Evolutionary conservation across 2,329 filamentous ascomycete genomes (phyloP).

Genomic region (Colletotrichum siamense): DNA sequence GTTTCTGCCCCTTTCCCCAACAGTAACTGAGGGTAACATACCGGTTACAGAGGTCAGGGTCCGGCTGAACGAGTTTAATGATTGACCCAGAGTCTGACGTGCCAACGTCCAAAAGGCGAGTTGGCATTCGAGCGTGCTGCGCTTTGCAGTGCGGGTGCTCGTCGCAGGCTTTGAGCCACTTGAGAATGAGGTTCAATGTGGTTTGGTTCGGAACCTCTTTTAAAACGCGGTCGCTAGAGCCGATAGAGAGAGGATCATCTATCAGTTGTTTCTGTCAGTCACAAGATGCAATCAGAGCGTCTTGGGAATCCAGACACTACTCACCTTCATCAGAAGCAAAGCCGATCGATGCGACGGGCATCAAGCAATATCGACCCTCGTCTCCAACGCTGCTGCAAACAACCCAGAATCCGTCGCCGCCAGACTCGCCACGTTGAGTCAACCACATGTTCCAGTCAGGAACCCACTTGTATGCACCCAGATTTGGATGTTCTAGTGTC

Average conservation of each 20-base stretch:
- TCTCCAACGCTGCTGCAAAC: background rate
- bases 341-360: background rate
- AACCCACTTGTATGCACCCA: background rate
- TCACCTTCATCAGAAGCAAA: slow-evolving; percentile 5
- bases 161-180: slow-evolving; percentile 8
- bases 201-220: background rate
- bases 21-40: slow-evolving; percentile 14
- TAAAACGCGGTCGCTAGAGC: background rate
- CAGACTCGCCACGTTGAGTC: background rate
- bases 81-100: background rate
- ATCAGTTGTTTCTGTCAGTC: background rate
- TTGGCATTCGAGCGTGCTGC: background rate
- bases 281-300: background rate
- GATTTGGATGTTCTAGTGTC: background rate
- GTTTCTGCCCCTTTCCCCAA: background rate
- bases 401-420: slow-evolving; percentile 9
- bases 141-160: background rate
- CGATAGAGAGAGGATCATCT: background rate
- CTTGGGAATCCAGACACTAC: background rate
- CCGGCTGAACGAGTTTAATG: slow-evolving; percentile 5
- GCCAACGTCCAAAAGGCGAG: background rate
- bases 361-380: background rate
- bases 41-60: background rate
- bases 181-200: background rate
- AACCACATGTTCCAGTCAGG: slow-evolving; percentile 15